Conservation (phyloP, 225 moss, liverwort and hornwort genomes). For the Bryum argenteum region DNA sequence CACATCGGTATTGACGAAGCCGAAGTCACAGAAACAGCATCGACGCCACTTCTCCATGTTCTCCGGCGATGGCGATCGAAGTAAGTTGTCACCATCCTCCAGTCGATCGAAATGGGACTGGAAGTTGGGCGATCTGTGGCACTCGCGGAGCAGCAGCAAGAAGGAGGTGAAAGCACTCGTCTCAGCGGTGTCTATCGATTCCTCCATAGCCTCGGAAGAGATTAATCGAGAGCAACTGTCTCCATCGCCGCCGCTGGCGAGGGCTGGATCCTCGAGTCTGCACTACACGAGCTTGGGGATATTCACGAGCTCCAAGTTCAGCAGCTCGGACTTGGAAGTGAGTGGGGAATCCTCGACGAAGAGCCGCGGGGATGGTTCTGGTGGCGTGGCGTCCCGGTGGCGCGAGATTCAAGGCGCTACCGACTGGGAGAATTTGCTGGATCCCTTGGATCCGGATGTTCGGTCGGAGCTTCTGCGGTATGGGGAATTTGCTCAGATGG, state of each 20-base stretch:
- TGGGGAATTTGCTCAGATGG: slow-evolving; percentile 65
- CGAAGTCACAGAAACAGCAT: slow-evolving; percentile 24
- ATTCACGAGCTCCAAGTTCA: slow-evolving; percentile 46
- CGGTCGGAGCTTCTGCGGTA: slow-evolving; percentile 55
- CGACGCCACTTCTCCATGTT: slow-evolving; percentile 51
- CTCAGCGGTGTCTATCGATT: no score
- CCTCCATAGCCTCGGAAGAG: no score
- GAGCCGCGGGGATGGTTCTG: neutral
- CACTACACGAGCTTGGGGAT: slow-evolving; percentile 61
- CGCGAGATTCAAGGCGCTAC: slow-evolving; percentile 55
- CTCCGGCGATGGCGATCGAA: slow-evolving; percentile 11
- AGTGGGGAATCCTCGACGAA: slow-evolving; percentile 14
- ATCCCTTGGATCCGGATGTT: slow-evolving; percentile 51
- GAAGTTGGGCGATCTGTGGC: slow-evolving; percentile 46
- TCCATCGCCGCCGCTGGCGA: neutral
- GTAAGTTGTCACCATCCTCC: slow-evolving; percentile 1
- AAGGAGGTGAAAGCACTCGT: no score
- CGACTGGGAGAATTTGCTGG: slow-evolving; percentile 61
- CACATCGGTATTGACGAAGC: slow-evolving; percentile 19
- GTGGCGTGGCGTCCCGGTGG: slow-evolving; percentile 45
- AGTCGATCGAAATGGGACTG: slow-evolving; percentile 40
- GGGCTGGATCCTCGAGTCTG: slow-evolving; percentile 20
- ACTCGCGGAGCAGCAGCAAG: slow-evolving; percentile 1
- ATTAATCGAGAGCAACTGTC: no score
- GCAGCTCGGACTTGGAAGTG: slow-evolving; percentile 50